phyloP scores from a whole-genome alignment of 129 eudicot species.

The Flaveria sonorensis region DNA sequence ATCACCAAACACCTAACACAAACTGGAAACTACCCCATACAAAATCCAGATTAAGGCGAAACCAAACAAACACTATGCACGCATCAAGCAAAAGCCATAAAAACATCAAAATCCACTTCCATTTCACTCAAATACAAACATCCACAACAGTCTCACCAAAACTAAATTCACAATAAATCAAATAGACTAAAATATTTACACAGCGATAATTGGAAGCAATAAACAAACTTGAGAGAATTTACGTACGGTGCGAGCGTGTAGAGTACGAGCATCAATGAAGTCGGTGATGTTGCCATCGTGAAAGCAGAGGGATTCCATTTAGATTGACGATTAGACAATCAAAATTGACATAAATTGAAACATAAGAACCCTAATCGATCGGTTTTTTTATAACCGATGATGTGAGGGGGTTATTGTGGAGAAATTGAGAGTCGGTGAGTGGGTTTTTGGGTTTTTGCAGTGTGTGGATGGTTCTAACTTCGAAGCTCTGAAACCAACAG shows the following conservation, averaged over 20 bases:
- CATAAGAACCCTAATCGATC: slow-evolving; percentile 17
- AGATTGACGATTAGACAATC: slow-evolving; percentile 8
- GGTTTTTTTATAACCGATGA: not conserved
- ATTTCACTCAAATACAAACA: no score
- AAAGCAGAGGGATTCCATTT: slow-evolving; percentile 52
- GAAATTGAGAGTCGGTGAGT: slow-evolving; percentile 37
- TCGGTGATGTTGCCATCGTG: slow-evolving; percentile 82
- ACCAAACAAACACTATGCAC: not conserved
- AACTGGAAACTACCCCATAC: not conserved
- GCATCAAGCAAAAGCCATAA: not conserved
- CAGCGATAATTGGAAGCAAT: not conserved
- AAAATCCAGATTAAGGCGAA: not conserved
- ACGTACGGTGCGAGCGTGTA: slow-evolving; percentile 62
- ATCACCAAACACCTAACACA: slow-evolving; percentile 1
- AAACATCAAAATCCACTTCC: not conserved
- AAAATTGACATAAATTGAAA: not conserved
- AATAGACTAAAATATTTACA: not conserved
- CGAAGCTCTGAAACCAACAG: not conserved
- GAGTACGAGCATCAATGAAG: slow-evolving; percentile 58
- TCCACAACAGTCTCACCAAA: not conserved
- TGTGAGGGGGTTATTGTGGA: slow-evolving; percentile 3
- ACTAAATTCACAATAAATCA: not conserved
- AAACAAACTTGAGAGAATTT: not conserved
- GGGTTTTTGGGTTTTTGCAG: slow-evolving; percentile 27
- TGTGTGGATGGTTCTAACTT: slow-evolving; percentile 19